These are phyloP conservation scores for Trifolium subterraneum DNA, from an alignment of 306 rosid species.

Conservation along the genomic window DNA sequence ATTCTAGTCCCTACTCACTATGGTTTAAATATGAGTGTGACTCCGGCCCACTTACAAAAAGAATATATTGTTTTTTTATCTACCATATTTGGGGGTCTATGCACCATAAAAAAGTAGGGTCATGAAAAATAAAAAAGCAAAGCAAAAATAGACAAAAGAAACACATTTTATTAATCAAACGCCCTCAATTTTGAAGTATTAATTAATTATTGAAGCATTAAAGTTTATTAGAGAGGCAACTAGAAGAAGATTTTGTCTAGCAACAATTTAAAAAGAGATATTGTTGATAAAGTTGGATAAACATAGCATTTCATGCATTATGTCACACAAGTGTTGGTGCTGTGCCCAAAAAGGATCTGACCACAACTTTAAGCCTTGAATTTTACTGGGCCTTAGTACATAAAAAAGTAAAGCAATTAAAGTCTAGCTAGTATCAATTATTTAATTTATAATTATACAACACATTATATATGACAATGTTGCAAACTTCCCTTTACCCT, in stretches of 20 bases:
- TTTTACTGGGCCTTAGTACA: slow-evolving; percentile 41
- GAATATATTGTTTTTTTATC: slow-evolving; percentile 47
- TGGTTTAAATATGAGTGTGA: slow-evolving; percentile 41
- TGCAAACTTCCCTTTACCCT: slow-evolving; percentile 44
- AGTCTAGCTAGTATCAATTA: slow-evolving; percentile 36
- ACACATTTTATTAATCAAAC: slow-evolving; percentile 44
- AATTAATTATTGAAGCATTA: slow-evolving; percentile 53
- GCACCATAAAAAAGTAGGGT: slow-evolving; percentile 45
- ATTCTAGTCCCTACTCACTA: not conserved
- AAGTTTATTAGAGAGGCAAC: slow-evolving; percentile 59
- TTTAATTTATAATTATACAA: slow-evolving; percentile 20
- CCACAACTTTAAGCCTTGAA: slow-evolving; percentile 57
- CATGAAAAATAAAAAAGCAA: slow-evolving; percentile 45
- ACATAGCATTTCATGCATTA: slow-evolving; percentile 53
- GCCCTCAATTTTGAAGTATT: slow-evolving; percentile 46
- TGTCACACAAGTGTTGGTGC: slow-evolving; percentile 52
- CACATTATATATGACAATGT: slow-evolving; percentile 43
- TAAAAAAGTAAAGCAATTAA: slow-evolving; percentile 47
- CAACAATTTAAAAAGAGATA: slow-evolving; percentile 40
- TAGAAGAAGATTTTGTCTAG: slow-evolving; percentile 59
- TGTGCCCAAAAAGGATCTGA: slow-evolving; percentile 54
- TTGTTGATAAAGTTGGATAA: slow-evolving; percentile 61
- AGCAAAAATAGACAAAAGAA: slow-evolving; percentile 53
- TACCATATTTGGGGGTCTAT: slow-evolving; percentile 55
- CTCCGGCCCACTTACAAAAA: slow-evolving; percentile 59